These are phyloP conservation scores for Aegilops longissima DNA, from an alignment of 176 grass and related monocot species.

Conservation along the genomic window DNA sequence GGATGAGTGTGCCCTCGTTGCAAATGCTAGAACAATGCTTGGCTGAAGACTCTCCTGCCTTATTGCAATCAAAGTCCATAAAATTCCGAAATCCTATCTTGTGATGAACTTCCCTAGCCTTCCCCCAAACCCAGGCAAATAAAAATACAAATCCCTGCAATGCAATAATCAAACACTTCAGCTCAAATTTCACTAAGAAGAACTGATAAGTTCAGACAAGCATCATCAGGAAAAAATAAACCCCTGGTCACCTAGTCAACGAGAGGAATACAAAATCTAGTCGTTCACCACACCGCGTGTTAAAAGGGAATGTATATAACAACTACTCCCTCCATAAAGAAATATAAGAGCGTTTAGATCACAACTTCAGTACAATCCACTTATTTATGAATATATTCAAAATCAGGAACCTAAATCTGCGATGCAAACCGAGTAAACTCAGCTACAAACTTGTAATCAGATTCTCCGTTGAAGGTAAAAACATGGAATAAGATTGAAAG, in stretches of 20 bases:
- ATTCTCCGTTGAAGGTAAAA: not conserved
- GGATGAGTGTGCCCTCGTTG: conserved; percentile 28
- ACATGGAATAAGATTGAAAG: not conserved
- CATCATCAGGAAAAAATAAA: not conserved
- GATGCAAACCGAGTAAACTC: not conserved
- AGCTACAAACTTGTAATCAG: not conserved
- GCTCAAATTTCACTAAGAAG: not conserved
- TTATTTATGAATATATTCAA: not conserved
- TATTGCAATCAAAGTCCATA: conserved; percentile 88
- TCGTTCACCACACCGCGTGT: not conserved
- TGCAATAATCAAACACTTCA: not conserved
- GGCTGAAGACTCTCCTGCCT: conserved; percentile 45
- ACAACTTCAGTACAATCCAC: not conserved
- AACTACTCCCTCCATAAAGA: not conserved
- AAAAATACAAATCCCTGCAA: conserved; percentile 11
- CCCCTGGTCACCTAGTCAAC: not conserved
- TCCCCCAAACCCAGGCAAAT: conserved; percentile 20
- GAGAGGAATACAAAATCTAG: not conserved
- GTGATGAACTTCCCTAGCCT: not conserved
- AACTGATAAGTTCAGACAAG: not conserved
- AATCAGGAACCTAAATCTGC: not conserved
- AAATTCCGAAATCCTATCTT: conserved; percentile 39
- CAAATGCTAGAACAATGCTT: conserved; percentile 31
- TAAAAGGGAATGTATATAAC: not conserved
- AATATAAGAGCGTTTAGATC: no score